Evolutionary conservation across 352 stramenopile species (phyloP), one percentile per base, ranked within the genome.

Genomic region (Phytopythium ostracodes): DNA sequence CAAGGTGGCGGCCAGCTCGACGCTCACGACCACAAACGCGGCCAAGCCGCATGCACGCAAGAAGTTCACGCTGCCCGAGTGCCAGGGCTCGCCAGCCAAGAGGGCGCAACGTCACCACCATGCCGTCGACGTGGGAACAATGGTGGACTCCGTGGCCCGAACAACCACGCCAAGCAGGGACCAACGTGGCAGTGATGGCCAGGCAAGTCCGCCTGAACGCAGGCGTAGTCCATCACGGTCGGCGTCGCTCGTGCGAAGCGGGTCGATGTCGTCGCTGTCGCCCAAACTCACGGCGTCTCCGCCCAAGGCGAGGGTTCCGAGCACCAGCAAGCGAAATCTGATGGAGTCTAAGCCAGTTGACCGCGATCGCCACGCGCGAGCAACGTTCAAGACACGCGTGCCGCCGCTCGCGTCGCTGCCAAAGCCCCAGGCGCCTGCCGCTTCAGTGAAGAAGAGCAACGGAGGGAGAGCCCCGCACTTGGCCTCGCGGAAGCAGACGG

Each of bases 31-130:
- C 20, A 44, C 33, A 4, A 46, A 2, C 36, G 8, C 52, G 33
- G 58, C 75, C 10, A 81, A 79, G 43, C 72, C 72, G 20, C 75
- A 81, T 44, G 57, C 63, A 20, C 75, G 69, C 31, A 74, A 76
- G 38, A 68, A 75, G 22, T 79, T 81, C 50, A 63, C 38, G 12
- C 67, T 84, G 12, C 75, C 75, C 0, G 62, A 77, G 7, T 84
- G 73, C 27, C 67, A 84, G 5, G 73, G 75, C 25, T 81, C 72
- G 11, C 65, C 68, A 7, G 59, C 49, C 0, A 70, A 63, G 51
- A 81, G 64, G 4, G 24, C 24, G 4, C 17, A 10, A 5, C 38
- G 22, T 1, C 53, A 49, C 7, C 31, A n/a, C 18, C 36, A 35
- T 24, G 20, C 2, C 2, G 18, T 22, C 31, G 31, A 27, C 29